Evolutionary conservation across 257 asterid genomes (phyloP).

Genomic region (Dorcoceras hygrometricum): DNA sequence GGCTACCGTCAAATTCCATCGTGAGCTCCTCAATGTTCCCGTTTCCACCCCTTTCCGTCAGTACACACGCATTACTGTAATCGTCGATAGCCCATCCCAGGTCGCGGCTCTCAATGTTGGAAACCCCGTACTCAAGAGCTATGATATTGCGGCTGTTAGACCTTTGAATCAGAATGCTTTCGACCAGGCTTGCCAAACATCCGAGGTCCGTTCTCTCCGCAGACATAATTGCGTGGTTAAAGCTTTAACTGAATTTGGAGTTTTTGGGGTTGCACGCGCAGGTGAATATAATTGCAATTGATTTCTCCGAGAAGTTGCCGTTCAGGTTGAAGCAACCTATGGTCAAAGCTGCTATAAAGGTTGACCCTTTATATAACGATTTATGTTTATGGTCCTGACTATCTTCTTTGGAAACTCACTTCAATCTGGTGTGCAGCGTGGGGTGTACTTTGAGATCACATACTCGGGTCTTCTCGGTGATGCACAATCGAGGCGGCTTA

Average conservation of each 20-base stretch:
- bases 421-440: constrained; percentile 61
- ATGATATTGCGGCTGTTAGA: constrained; percentile 70
- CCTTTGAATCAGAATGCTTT: constrained; percentile 70
- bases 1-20: constrained; percentile 59
- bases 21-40: constrained; percentile 57
- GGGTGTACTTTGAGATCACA: constrained; percentile 82
- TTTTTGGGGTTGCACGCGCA: constrained; percentile 29
- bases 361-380: constrained; percentile 25
- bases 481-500: constrained; percentile 68
- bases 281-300: constrained; percentile 87
- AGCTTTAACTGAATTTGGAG: background rate
- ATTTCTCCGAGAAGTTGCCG: constrained; percentile 70
- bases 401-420: constrained; percentile 1
- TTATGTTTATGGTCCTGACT: constrained; percentile 6
- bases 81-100: constrained; percentile 58
- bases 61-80: constrained; percentile 72
- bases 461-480: constrained; percentile 69
- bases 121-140: constrained; percentile 65
- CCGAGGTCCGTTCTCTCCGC: constrained; percentile 54
- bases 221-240: background rate
- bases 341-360: constrained; percentile 88
- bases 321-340: constrained; percentile 75
- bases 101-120: constrained; percentile 64
- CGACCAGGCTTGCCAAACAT: constrained; percentile 72
- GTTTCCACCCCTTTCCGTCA: constrained; percentile 75